phyloP scores from a whole-genome alignment of 768 basidiomycete genomes.

The Leccinum barrowsii region DNA sequence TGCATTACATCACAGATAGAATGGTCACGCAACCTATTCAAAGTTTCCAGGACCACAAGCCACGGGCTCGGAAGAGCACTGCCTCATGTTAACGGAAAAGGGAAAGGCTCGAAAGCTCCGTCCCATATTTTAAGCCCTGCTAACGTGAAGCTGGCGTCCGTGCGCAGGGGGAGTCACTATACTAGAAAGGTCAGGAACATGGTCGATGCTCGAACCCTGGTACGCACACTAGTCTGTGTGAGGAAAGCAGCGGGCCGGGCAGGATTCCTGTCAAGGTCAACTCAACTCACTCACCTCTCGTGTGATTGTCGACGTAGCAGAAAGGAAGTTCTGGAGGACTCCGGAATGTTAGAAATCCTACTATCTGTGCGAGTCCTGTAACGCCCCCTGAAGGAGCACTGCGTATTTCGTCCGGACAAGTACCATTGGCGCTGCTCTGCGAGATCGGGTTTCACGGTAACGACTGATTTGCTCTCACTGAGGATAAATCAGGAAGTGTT shows the following conservation, averaged over 20 bases:
- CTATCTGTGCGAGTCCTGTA: not conserved
- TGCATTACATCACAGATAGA: not conserved
- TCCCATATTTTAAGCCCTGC: not conserved
- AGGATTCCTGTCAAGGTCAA: not conserved
- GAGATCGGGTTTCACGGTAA: not conserved
- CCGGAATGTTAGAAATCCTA: not conserved
- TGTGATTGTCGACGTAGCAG: not conserved
- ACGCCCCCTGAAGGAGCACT: not conserved
- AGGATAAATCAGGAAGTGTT: not conserved
- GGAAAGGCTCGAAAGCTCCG: not conserved
- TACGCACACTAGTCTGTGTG: not conserved
- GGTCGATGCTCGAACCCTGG: slow-evolving; percentile 2
- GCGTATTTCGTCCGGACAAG: not conserved
- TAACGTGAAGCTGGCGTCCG: slow-evolving; percentile 19
- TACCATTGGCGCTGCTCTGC: not conserved
- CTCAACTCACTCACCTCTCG: not conserved
- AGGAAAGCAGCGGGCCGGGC: not conserved
- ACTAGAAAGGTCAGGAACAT: slow-evolving; percentile 3
- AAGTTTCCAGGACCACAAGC: not conserved
- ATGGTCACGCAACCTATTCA: slow-evolving; percentile 1
- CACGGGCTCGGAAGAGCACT: not conserved
- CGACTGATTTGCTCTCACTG: not conserved
- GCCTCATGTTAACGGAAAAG: slow-evolving; percentile 2
- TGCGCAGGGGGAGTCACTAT: not conserved
- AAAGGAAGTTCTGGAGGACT: not conserved